These are phyloP conservation scores for Coprinopsis strossmayeri DNA, from an alignment of 768 basidiomycete genomes.

Conservation along the genomic window DNA sequence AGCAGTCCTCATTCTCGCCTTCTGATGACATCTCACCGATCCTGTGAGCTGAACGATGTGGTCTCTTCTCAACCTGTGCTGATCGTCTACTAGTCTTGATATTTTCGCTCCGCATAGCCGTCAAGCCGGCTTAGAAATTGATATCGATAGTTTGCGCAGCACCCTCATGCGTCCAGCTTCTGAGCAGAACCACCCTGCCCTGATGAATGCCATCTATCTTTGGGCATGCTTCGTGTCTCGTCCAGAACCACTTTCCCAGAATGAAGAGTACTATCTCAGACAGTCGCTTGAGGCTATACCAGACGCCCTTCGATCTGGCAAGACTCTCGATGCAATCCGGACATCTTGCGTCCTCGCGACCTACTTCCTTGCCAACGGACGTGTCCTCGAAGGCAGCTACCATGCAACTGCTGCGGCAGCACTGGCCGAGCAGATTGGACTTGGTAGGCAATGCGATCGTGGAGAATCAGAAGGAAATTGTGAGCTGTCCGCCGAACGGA, in stretches of 20 bases:
- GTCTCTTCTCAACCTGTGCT: conserved; percentile 12
- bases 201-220: conserved; percentile 77
- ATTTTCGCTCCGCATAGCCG: conserved; percentile 71
- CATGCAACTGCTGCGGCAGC: conserved; percentile 71
- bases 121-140: conserved; percentile 66
- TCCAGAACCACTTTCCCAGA: conserved; percentile 59
- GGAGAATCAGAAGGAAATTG: conserved; percentile 41
- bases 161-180: conserved; percentile 44
- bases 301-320: conserved; percentile 53
- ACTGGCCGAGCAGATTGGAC: conserved; percentile 66
- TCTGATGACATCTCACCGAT: conserved; percentile 59
- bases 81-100: conserved; percentile 46
- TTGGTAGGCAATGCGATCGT: conserved; percentile 32
- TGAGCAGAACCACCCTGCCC: conserved; percentile 67
- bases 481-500: conserved; percentile 48
- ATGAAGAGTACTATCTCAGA: conserved; percentile 67
- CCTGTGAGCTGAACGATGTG: conserved; percentile 39
- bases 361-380: conserved; percentile 73
- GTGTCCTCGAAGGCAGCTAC: conserved; percentile 72
- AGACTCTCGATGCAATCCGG: conserved; percentile 65
- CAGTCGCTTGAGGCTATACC: conserved; percentile 57
- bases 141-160: conserved; percentile 60
- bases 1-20: conserved; percentile 39
- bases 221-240: conserved; percentile 81
- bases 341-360: conserved; percentile 69